Percentiles rank a stretch among this genome's conserved stretches.
These are phyloP conservation scores for Danielia reshetovae DNA, from an alignment of 805 yeast genomes.

Conservation along the genomic window DNA sequence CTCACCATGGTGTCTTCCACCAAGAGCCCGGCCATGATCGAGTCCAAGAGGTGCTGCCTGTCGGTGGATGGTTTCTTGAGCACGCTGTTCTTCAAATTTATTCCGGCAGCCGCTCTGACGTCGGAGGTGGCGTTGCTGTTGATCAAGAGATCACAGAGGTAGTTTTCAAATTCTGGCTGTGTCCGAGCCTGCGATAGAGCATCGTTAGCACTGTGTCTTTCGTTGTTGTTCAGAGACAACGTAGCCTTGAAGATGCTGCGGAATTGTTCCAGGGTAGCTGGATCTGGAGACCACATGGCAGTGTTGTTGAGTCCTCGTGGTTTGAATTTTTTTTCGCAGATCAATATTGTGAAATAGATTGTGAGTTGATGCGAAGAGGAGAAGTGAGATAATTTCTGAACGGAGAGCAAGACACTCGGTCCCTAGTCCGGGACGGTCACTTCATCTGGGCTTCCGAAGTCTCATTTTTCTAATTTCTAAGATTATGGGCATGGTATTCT, in stretches of 20 bases:
- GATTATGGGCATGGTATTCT: too few species aligned
- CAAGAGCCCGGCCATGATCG: constrained; percentile 52
- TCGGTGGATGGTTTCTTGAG: constrained; percentile 30
- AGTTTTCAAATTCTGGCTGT: constrained; percentile 79
- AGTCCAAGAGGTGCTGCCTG: constrained; percentile 35
- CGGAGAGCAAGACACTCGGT: too few species aligned
- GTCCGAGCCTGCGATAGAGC: constrained; percentile 65
- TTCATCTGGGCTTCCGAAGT: too few species aligned
- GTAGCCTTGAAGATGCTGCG: constrained; percentile 67
- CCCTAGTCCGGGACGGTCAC: too few species aligned
- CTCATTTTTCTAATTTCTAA: too few species aligned
- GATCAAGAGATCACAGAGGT: constrained; percentile 67
- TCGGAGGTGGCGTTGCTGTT: constrained; percentile 43
- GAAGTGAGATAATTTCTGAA: too few species aligned
- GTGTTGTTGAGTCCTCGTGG: too few species aligned
- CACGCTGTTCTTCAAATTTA: constrained; percentile 76
- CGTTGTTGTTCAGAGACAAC: constrained; percentile 52
- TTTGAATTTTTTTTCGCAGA: too few species aligned
- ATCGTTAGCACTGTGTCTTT: constrained; percentile 64
- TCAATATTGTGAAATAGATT: too few species aligned
- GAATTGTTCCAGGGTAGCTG: constrained; percentile 58
- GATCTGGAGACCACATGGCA: constrained; percentile 81
- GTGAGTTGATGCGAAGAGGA: too few species aligned
- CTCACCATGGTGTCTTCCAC: constrained; percentile 61
- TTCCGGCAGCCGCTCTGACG: constrained; percentile 84